Conservation (phyloP, 768 basidiomycete genomes). For the Pleurotus tuoliensis region DNA sequence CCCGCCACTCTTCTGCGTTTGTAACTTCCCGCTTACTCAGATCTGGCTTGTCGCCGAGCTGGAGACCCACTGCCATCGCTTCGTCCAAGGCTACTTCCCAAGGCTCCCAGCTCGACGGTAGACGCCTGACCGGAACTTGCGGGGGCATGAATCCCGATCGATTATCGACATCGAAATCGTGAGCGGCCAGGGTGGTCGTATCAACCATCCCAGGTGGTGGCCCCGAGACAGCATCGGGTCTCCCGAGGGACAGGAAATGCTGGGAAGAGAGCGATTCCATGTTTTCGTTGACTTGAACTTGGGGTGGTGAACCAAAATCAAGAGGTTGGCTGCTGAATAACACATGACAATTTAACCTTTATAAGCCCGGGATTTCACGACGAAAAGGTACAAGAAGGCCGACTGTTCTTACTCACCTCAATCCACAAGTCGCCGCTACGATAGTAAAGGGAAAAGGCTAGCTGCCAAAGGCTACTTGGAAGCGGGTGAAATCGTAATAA, state of each 20-base stretch:
- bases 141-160: slow-evolving; percentile 91
- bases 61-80: slow-evolving; percentile 45
- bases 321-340: too few species aligned
- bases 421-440: too few species aligned
- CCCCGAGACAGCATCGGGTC: slow-evolving; percentile 15
- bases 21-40: slow-evolving; percentile 35
- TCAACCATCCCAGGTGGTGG: slow-evolving; percentile 16
- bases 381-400: too few species aligned
- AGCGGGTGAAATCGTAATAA: too few species aligned
- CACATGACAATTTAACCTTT: too few species aligned
- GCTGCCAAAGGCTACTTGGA: too few species aligned
- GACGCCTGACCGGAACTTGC: slow-evolving; percentile 57
- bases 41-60: slow-evolving; percentile 54
- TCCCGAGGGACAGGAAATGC: slow-evolving; percentile 30
- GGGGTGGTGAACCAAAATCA: too few species aligned
- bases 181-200: slow-evolving; percentile 58
- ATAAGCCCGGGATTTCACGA: too few species aligned
- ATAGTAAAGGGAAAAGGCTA: too few species aligned
- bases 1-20: slow-evolving; percentile 51
- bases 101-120: slow-evolving; percentile 58
- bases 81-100: slow-evolving; percentile 68
- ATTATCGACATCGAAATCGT: slow-evolving; percentile 91
- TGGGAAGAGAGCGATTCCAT: slow-evolving; percentile 10
- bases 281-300: neutral
- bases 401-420: too few species aligned